phyloP scores from a whole-genome alignment of 345 rosid genomes.

The Limnanthes douglasii region DNA sequence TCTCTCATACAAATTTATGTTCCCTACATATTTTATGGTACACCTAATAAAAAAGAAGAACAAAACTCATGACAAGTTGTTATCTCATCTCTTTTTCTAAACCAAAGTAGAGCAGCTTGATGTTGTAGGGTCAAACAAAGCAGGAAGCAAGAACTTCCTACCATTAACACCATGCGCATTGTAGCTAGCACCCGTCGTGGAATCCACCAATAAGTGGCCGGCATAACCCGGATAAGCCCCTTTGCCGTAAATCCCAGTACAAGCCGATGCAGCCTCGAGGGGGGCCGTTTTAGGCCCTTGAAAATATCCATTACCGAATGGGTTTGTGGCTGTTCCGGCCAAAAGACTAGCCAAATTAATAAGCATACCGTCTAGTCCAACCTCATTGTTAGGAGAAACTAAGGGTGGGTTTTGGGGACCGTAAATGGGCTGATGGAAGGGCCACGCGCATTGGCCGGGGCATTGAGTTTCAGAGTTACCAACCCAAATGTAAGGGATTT shows the following conservation, averaged over 20 bases:
- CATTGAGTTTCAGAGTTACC: conserved; percentile 81
- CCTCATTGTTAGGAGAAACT: conserved; percentile 71
- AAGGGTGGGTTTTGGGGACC: conserved; percentile 63
- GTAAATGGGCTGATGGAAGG: conserved; percentile 78
- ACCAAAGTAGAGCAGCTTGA: conserved; percentile 43
- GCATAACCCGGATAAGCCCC: conserved; percentile 84
- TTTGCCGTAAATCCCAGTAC: conserved; percentile 60
- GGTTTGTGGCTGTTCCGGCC: conserved; percentile 83
- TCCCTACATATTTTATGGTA: too few relatives aligned
- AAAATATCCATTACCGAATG: conserved; percentile 67
- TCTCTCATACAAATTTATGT: too few relatives aligned
- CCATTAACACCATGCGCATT: conserved; percentile 60
- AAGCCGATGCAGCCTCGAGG: conserved; percentile 76
- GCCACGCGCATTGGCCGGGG: conserved; percentile 92
- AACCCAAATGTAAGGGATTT: conserved; percentile 63
- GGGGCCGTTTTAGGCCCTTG: conserved; percentile 72
- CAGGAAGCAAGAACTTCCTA: conserved; percentile 70
- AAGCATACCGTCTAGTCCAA: conserved; percentile 75
- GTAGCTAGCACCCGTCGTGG: conserved; percentile 56
- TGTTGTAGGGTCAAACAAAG: conserved; percentile 48
- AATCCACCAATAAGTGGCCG: conserved; percentile 41
- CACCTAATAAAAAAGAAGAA: too few relatives aligned
- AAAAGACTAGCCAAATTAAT: conserved; percentile 57
- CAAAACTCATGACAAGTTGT: too few relatives aligned
- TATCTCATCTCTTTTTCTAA: conserved; percentile 8